Evolutionary conservation across 208 protist species (phyloP).

Genomic region (Wallacemonas sp.): DNA sequence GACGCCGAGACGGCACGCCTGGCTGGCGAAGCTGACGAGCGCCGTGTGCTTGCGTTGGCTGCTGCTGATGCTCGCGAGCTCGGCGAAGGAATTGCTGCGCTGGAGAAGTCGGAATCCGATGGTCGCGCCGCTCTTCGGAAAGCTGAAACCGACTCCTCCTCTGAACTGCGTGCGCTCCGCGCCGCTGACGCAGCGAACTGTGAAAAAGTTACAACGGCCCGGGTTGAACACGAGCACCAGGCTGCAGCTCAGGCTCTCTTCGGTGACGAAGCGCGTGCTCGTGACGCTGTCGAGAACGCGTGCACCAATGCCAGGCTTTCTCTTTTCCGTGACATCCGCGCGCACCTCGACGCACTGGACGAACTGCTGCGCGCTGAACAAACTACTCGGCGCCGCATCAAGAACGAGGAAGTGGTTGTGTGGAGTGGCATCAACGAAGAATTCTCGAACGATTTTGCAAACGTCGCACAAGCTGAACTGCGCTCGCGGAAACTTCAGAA

Average conservation of each 20-base stretch:
- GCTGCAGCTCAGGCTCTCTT: constrained; percentile 14
- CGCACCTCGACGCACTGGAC: not conserved
- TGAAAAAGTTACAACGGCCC: not conserved
- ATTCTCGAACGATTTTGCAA: not conserved
- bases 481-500: not conserved
- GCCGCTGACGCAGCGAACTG: no score
- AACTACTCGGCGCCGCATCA: not conserved
- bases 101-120: constrained; percentile 13
- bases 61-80: constrained; percentile 12
- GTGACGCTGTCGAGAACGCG: not conserved
- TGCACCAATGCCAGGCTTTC: not conserved
- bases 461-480: not conserved
- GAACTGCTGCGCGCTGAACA: not conserved
- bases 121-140: constrained; percentile 4
- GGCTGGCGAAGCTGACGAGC: not conserved
- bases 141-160: no score
- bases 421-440: constrained; percentile 9
- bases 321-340: no score
- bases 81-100: not conserved
- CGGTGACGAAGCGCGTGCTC: not conserved
- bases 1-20: not conserved
- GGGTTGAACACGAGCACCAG: not conserved
- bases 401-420: constrained; percentile 2
- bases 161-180: no score
- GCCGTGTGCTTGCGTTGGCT: constrained; percentile 3